These are phyloP conservation scores for Rhodotorula sp. DNA, from an alignment of 1,284 basidiomycete genomes.

Conservation along the genomic window DNA sequence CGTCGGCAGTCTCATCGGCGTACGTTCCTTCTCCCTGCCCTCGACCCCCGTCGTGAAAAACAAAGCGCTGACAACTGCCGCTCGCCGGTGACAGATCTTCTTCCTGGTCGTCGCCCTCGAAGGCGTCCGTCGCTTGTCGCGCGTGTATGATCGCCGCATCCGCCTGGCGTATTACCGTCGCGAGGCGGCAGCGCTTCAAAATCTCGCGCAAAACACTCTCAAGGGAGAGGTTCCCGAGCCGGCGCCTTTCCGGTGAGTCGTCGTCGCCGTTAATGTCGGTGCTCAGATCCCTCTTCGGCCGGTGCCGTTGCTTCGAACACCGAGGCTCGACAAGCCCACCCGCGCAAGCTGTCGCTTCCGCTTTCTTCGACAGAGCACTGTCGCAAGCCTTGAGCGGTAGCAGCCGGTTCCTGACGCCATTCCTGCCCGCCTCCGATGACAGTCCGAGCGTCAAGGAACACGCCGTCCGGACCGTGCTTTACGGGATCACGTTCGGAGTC, in stretches of 20 bases:
- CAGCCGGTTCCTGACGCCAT: not conserved
- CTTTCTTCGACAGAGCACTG: too few relatives aligned
- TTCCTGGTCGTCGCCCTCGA: constrained; percentile 51
- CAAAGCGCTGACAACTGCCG: not conserved
- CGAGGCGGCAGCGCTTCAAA: constrained; percentile 12
- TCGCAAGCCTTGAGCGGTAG: too few relatives aligned
- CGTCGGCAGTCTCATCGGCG: constrained; percentile 51
- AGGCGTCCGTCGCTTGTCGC: constrained; percentile 47
- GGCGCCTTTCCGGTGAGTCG: constrained; percentile 29
- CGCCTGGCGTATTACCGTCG: constrained; percentile 33
- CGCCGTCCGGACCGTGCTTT: constrained; percentile 47
- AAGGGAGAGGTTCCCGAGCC: not conserved
- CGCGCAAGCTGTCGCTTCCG: too few relatives aligned
- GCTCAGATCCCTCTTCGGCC: not conserved
- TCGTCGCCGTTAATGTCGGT: not conserved
- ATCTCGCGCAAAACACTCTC: constrained; percentile 13
- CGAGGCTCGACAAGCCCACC: too few relatives aligned
- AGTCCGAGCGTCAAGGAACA: constrained; percentile 49
- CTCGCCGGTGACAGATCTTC: constrained; percentile 43
- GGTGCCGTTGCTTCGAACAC: too few relatives aligned
- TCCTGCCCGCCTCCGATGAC: not conserved
- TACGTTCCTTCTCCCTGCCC: not conserved
- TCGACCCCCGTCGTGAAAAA: too few relatives aligned
- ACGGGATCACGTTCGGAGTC: constrained; percentile 50
- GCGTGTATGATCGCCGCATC: constrained; percentile 52